A percentile compares a stretch with the other conserved stretches of the same genome.
phyloP scores from a whole-genome alignment of 1,139 yeast genomes.

The Meyerozyma sp. region DNA sequence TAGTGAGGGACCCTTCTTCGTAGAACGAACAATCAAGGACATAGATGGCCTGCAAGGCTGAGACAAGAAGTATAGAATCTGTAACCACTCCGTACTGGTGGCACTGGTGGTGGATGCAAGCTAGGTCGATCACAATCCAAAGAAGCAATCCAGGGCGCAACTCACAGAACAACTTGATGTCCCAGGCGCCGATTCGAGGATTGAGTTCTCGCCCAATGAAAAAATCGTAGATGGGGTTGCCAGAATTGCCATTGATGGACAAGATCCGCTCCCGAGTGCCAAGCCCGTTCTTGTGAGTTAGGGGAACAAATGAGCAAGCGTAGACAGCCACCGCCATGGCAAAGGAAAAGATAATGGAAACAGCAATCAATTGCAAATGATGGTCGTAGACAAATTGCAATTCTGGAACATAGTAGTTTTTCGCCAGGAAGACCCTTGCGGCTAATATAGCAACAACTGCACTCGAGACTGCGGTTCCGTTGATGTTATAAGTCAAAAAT shows the following conservation, averaged over 20 bases:
- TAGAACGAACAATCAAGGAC: conserved; percentile 88
- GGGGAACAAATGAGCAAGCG: conserved; percentile 59
- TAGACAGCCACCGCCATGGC: conserved; percentile 63
- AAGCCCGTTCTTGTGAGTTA: conserved; percentile 42
- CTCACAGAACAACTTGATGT: conserved; percentile 87
- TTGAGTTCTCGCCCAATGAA: conserved; percentile 94
- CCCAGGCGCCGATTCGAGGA: conserved; percentile 83
- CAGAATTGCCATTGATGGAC: conserved; percentile 84
- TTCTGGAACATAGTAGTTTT: conserved; percentile 64
- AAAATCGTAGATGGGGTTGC: conserved; percentile 79
- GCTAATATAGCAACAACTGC: conserved; percentile 41
- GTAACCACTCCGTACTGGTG: conserved; percentile 52
- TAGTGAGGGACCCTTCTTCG: conserved; percentile 82
- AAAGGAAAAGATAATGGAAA: conserved; percentile 61
- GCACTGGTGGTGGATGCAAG: conserved; percentile 81
- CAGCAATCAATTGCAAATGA: conserved; percentile 58
- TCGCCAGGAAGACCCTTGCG: conserved; percentile 45
- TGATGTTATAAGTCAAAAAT: conserved; percentile 66
- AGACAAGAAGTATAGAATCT: conserved; percentile 70
- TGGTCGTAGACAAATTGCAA: conserved; percentile 68
- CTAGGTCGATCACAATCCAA: conserved; percentile 75
- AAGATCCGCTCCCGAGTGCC: conserved; percentile 64
- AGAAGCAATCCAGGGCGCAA: conserved; percentile 89
- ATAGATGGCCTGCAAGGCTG: conserved; percentile 70
- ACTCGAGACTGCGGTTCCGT: conserved; percentile 60